Evolutionary conservation across 1,139 yeast genomes (phyloP).

Genomic region (Magnusiomyces ingens): DNA sequence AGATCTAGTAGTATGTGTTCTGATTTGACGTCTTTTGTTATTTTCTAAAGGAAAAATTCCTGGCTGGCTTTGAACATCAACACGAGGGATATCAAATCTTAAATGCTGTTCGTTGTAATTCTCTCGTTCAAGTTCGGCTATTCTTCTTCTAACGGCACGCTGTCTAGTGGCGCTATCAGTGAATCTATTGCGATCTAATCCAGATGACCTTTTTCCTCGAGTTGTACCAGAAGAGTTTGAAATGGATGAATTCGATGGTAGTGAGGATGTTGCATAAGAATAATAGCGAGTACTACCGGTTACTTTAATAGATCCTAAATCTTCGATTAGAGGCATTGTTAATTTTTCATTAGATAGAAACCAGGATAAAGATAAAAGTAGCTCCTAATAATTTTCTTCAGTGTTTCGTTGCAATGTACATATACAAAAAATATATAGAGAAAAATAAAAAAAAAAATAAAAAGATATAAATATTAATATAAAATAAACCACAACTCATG

Average conservation of each 20-base stretch:
- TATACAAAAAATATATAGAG: too few species aligned
- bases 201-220: conserved; percentile 15
- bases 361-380: not conserved
- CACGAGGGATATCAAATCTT: conserved; percentile 36
- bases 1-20: conserved; percentile 3
- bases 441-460: too few species aligned
- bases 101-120: conserved; percentile 34
- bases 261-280: conserved; percentile 6
- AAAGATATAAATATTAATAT: too few species aligned
- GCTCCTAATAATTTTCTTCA: not conserved
- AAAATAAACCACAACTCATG: too few species aligned
- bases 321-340: conserved; percentile 16
- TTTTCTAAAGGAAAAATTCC: conserved; percentile 24
- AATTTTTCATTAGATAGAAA: not conserved
- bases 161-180: conserved; percentile 21
- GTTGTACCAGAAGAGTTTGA: conserved; percentile 5
- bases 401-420: too few species aligned
- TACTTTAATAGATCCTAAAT: conserved; percentile 10
- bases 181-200: conserved; percentile 5
- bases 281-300: conserved; percentile 12
- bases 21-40: conserved; percentile 6
- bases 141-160: conserved; percentile 29
- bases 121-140: conserved; percentile 37
- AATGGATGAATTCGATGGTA: not conserved
- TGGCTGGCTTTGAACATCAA: conserved; percentile 21